Evolutionary conservation across 2,329 filamentous ascomycete species (phyloP), one percentile per base, ranked within the genome.

Genomic region (Teratosphaeria zuluensis): DNA sequence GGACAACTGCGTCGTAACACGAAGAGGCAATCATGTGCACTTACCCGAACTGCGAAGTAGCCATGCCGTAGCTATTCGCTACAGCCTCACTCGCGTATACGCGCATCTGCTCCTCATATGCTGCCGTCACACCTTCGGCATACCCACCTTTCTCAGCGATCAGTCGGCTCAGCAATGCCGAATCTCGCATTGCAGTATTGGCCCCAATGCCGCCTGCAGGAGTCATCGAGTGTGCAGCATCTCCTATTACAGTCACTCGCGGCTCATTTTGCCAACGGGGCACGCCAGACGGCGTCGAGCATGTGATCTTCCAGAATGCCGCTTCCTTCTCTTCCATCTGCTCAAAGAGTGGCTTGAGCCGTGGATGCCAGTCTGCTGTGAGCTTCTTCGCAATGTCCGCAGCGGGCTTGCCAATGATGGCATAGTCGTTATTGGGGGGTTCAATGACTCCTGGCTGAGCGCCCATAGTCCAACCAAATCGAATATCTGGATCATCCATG

Each of bases 251-350:
- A 0, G 82, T 84, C 9, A 84, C 81, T 0, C 83, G 76, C 0
- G 79, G 76, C 56, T 84, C 78, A 52, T 83, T 85, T 8, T 72
- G 64, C 84, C 84, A 86, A 52, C 80, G 75, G 0, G 84, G 84
- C 0, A 86, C 81, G 1, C 83, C 83, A 0, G 75, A 75, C 0
- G 83, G 84, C 0, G 76, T 79, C 0, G 82, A 85, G 63, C 82
- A 86, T 1, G 83, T 85, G 54, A 87, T 85, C 64, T 85, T 86
- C 82, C 83, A 86, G 63, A 87, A 86, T 0, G 84, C 83, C 0
- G 84, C 80, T 62, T 86, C 81, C 0, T 70, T 62, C 58, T 78
- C 80, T 4, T 73, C 68, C 80, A 85, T 85, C 38, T 84, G 64
- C 5, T 85, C 81, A 59, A 87, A 80, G 0, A 87, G 69, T 1